Evolutionary conservation across 805 yeast species (phyloP), one percentile per base, ranked within the genome.

Genomic region (Yarrowia deformans): DNA sequence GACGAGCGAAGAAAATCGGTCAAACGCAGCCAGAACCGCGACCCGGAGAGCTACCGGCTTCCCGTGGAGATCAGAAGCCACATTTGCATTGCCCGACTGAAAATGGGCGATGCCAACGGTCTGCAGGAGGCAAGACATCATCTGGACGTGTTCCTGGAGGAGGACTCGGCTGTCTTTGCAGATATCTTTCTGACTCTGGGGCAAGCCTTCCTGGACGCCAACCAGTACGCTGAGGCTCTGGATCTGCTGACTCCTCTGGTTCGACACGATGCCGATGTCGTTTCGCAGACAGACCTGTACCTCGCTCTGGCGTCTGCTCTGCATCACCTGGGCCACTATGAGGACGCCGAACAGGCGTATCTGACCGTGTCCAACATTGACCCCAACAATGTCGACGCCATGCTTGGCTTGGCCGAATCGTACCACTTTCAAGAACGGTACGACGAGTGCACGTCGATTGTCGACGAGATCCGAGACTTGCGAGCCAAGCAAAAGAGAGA

Each of bases 11-110:
- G 96, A 32, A 34, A 61, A 32, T 45, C 18, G 34, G 39, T 60
- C 45, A 71, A 63, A 35, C 67, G 52, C 23, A 54, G 58, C 16
- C 32, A 70, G 18, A 68, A 69, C 10, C 68, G 69, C 16, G 52
- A 40, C n/a, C 32, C 45, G 1, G 66, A 60, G 40, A 8, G 34
- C 12, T 86, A 78, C 72, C 77, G 83, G 9, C 78, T 95, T 23
- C 98, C 98, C 1, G 87, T 93, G 58, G 98, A 94, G 79, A 90
- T 95, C 34, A 79, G 98, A 68, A 88, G 87, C 39, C 91, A 95
- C 77, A 76, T 95, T 32, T 97, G 97, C 0, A 77, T 87, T 12
- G 82, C 91, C 61, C 83, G 99, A 70, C 79, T 95, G 40, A 86
- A 87, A 69, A 18, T 60, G 45, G 75, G 86, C 67, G 83, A 88